Base-by-base conservation (phyloP, 345 rosid species). In the Citrus mangshanensis region DNA sequence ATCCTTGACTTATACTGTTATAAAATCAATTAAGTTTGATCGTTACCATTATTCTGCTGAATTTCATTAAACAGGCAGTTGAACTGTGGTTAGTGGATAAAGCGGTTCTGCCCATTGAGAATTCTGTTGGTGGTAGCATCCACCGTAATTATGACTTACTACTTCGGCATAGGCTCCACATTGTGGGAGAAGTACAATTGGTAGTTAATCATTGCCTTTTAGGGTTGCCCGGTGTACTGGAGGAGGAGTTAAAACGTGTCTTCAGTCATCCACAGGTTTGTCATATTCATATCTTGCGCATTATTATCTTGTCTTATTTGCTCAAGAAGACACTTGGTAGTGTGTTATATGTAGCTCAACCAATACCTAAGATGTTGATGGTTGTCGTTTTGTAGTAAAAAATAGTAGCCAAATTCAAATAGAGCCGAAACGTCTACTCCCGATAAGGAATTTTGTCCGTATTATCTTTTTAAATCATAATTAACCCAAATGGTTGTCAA, bases 81-180 rank as follows among this genome's bases (percentile, higher is more conserved):
- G 99, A 94, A 80, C 87, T 89, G 60, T 94, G 98, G 95, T 82
- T 94, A 78, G 98, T 94, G 82, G 94, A 96, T 77, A 96, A 89
- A 83, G 99, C 98, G 63, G 90, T 96, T 80, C 85, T 96, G 70
- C 98, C 98, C 5, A 93, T 96, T 1, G 99, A 96, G 84, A 94
- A 88, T 82, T 96, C 98, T 65, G 85, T 93, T 21, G 98, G 92
- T 76, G 99, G 99, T 61, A 94, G 99, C 83, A 90, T 94, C 81
- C 98, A 94, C 82, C 93, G 93, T 61, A 94, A 93, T 83, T 96
- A 96, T 83, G 99, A 96, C 83, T 84, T 96, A 73, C 97, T 96
- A 68, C 95, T 94, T 72, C 93, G 95, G 34, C 99, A 94, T 84
- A 92, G 97, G 86, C 90, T 96, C 84, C 95, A 96, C 82, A 96